Percentiles rank a stretch among this genome's conserved stretches.
phyloP scores from a whole-genome alignment of 768 basidiomycete species.

The Pisolithus marmoratus region DNA sequence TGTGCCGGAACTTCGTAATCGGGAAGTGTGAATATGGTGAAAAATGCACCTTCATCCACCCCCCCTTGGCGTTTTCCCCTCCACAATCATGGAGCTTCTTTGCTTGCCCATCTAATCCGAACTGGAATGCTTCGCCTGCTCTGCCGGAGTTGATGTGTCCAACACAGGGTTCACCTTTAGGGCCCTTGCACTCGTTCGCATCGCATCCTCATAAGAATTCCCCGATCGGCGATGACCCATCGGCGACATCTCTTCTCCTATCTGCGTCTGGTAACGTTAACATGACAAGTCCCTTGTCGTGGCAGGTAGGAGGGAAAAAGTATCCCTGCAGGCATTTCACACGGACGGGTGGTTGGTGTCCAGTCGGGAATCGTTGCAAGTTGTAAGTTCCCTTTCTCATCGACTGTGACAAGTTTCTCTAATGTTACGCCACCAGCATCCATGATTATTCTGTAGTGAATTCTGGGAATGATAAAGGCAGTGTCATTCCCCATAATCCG shows the following conservation, averaged over 20 bases:
- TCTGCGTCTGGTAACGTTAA: slow-evolving; percentile 18
- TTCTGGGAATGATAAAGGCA: slow-evolving; percentile 17
- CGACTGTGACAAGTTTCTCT: background rate
- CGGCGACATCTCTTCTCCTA: slow-evolving; percentile 17
- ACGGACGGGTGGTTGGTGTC: slow-evolving; percentile 39
- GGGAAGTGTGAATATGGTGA: slow-evolving; percentile 34
- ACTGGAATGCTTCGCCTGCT: slow-evolving; percentile 15
- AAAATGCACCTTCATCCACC: slow-evolving; percentile 36
- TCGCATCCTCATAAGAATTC: slow-evolving; percentile 4
- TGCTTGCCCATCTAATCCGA: slow-evolving; percentile 8
- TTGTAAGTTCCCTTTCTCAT: slow-evolving; percentile 30
- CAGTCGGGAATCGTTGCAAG: slow-evolving; percentile 34
- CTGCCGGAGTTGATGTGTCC: slow-evolving; percentile 1
- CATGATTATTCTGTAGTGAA: slow-evolving; percentile 20
- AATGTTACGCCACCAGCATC: slow-evolving; percentile 6
- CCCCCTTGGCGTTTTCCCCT: slow-evolving; percentile 9
- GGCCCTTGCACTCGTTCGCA: background rate
- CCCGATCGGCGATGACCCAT: slow-evolving; percentile 17
- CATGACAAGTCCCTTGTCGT: background rate
- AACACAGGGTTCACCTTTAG: slow-evolving; percentile 1
- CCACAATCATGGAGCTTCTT: slow-evolving; percentile 10
- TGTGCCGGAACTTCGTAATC: slow-evolving; percentile 31
- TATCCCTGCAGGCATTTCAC: slow-evolving; percentile 37
- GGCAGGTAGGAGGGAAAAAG: slow-evolving; percentile 25
- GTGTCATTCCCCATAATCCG: slow-evolving; percentile 2